These are phyloP conservation scores for Nannizzia gypsea DNA, from an alignment of 2,329 filamentous ascomycete genomes.

Conservation along the genomic window DNA sequence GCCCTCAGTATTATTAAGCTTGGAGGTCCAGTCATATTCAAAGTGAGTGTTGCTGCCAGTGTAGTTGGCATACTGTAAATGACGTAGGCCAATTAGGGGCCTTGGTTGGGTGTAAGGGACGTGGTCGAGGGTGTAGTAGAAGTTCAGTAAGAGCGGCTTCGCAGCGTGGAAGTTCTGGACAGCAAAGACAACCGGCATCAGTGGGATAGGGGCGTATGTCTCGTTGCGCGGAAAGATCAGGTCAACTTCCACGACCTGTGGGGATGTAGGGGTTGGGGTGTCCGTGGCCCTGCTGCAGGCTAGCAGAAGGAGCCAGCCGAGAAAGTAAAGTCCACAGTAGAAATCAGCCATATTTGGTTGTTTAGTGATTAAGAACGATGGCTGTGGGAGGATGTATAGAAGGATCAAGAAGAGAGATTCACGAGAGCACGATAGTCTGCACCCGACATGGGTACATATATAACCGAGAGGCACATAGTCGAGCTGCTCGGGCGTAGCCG, in stretches of 20 bases:
- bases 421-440: neutral
- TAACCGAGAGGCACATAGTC: too few relatives aligned
- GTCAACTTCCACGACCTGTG: constrained; percentile 7
- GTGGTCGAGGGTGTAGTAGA: neutral
- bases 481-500: too few relatives aligned
- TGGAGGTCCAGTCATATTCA: neutral
- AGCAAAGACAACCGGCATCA: constrained; percentile 9
- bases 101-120: neutral
- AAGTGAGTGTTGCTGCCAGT: neutral
- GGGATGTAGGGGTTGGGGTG: neutral
- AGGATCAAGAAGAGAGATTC: neutral
- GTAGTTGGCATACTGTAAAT: neutral
- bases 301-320: neutral
- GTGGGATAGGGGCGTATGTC: constrained; percentile 1
- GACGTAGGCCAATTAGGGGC: neutral
- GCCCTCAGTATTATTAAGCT: neutral
- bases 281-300: neutral
- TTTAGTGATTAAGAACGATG: neutral
- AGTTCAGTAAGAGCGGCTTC: neutral
- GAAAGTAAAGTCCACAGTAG: neutral
- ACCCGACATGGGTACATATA: neutral
- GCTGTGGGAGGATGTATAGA: neutral
- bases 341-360: neutral
- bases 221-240: constrained; percentile 8
- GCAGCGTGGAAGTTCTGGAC: constrained; percentile 4